Conservation (phyloP, 163 green algal species). For the Chlorella variabilis region DNA sequence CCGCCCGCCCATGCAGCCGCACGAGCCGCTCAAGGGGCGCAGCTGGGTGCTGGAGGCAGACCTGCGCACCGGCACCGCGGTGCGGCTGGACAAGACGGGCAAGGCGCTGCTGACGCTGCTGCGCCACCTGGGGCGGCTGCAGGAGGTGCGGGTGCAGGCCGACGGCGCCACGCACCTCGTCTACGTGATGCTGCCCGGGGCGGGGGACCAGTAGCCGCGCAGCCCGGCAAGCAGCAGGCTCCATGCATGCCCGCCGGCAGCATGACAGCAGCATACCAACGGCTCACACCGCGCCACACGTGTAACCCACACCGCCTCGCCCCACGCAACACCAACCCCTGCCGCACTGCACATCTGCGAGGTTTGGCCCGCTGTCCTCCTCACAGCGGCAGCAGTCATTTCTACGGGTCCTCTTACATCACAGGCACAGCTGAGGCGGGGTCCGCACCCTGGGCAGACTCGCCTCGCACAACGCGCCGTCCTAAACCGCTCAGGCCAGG, state of each 20-base stretch:
- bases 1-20: too few relatives aligned
- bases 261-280: too few relatives aligned
- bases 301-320: too few relatives aligned
- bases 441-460: too few relatives aligned
- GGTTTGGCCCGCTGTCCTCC: too few relatives aligned
- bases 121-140: slow-evolving; percentile 74
- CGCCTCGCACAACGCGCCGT: too few relatives aligned
- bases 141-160: slow-evolving; percentile 64
- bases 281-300: too few relatives aligned
- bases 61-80: slow-evolving; percentile 51
- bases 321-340: too few relatives aligned
- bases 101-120: slow-evolving; percentile 77
- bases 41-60: slow-evolving; percentile 76
- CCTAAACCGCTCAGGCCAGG: slow-evolving; percentile 33
- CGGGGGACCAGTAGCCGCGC: neutral
- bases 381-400: neutral
- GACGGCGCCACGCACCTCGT: slow-evolving; percentile 44
- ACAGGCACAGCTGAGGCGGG: neutral
- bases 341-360: too few relatives aligned
- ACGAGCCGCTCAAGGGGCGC: slow-evolving; percentile 55
- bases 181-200: slow-evolving; percentile 31
- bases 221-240: neutral
- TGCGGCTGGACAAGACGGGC: slow-evolving; percentile 80
- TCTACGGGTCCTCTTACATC: slow-evolving; percentile 5
- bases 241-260: too few relatives aligned